A percentile compares a stretch with the other conserved stretches of the same genome.
These are phyloP conservation scores for Lactarius deliciosus DNA, from an alignment of 768 basidiomycete species.

Conservation along the genomic window DNA sequence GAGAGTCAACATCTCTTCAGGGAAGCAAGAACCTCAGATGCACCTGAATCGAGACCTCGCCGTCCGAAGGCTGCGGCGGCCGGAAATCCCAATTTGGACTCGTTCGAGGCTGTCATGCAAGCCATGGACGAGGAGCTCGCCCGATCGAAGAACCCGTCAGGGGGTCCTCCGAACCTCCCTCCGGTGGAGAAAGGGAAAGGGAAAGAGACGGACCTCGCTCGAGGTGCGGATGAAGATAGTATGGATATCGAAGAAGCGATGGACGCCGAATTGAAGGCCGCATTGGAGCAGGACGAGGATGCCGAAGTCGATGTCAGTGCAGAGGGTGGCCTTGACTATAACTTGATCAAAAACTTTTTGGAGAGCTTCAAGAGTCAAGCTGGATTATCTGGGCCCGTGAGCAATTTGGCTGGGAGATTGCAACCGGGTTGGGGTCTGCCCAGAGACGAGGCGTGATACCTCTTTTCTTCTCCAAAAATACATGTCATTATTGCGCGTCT, in stretches of 20 bases:
- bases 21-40: not conserved
- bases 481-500: not conserved
- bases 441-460: slow-evolving; percentile 49
- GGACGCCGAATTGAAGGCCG: slow-evolving; percentile 79
- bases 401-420: slow-evolving; percentile 83
- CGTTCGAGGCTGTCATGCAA: slow-evolving; percentile 95
- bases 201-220: slow-evolving; percentile 41
- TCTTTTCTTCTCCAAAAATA: not conserved
- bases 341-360: slow-evolving; percentile 93
- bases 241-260: slow-evolving; percentile 81
- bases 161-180: slow-evolving; percentile 11
- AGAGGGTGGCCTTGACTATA: slow-evolving; percentile 68
- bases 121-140: slow-evolving; percentile 88
- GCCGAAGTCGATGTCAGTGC: slow-evolving; percentile 54
- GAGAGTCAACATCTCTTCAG: slow-evolving; percentile 12
- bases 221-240: slow-evolving; percentile 45
- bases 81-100: slow-evolving; percentile 75
- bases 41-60: slow-evolving; percentile 11
- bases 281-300: slow-evolving; percentile 56
- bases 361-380: slow-evolving; percentile 94
- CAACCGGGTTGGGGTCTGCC: slow-evolving; percentile 74
- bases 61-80: slow-evolving; percentile 36
- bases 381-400: slow-evolving; percentile 87
- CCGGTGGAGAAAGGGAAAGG: slow-evolving; percentile 36
- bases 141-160: slow-evolving; percentile 35